A percentile compares a stretch with the other conserved stretches of the same genome.
These are phyloP conservation scores for Rosa multiflora DNA, from an alignment of 306 rosid species.

Conservation along the genomic window DNA sequence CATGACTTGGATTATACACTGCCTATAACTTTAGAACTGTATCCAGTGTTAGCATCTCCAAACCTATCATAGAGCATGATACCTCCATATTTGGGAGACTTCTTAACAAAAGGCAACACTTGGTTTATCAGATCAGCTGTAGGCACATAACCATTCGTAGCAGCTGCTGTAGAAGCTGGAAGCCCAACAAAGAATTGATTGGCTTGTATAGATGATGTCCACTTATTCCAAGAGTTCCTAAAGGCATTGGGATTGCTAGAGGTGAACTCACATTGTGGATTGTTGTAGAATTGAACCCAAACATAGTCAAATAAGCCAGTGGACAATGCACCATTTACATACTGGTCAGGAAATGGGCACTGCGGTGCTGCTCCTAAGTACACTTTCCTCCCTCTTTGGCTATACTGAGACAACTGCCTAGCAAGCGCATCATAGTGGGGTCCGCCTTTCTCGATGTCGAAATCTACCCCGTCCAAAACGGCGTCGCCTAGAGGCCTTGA, in stretches of 20 bases:
- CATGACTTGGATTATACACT: constrained; percentile 24
- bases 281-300: constrained; percentile 41
- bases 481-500: constrained; percentile 37
- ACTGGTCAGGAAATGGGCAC: constrained; percentile 30
- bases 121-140: constrained; percentile 5
- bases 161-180: constrained; percentile 21
- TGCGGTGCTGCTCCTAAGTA: constrained; percentile 38
- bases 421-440: constrained; percentile 20
- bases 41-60: constrained; percentile 7
- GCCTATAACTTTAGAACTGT: constrained; percentile 12
- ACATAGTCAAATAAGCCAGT: constrained; percentile 14
- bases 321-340: constrained; percentile 8
- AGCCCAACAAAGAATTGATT: constrained; percentile 23
- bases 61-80: constrained; percentile 29
- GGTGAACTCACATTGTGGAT: constrained; percentile 13
- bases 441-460: constrained; percentile 32
- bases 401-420: constrained; percentile 16
- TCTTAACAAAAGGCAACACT: constrained; percentile 29
- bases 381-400: constrained; percentile 16
- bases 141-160: constrained; percentile 18
- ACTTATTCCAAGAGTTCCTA: constrained; percentile 19
- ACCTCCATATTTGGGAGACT: constrained; percentile 29
- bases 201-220: constrained; percentile 28
- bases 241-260: constrained; percentile 17
- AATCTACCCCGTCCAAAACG: constrained; percentile 34